Conservation (phyloP, 2,329 filamentous ascomycete species). For the Dactylellina cionopaga region DNA sequence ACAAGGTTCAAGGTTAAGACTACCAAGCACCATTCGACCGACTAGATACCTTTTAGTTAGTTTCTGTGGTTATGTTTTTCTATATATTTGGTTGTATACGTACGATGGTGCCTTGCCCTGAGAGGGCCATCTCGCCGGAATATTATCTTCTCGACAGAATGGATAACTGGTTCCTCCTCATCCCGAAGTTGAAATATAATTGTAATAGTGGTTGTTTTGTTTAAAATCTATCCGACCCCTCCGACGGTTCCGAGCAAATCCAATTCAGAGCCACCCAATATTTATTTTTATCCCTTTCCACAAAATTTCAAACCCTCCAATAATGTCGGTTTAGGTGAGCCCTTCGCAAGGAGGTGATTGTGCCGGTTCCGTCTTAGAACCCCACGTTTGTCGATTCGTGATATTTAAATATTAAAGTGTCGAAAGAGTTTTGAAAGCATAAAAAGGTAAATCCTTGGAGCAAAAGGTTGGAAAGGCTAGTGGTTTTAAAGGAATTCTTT, state of each 20-base stretch:
- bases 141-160: conserved; percentile 45
- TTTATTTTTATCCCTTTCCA: background rate
- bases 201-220: conserved; percentile 7
- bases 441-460: background rate
- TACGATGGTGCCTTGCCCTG: conserved; percentile 53
- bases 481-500: conserved; percentile 48
- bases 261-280: conserved; percentile 2
- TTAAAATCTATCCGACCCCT: conserved; percentile 7
- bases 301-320: background rate
- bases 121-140: conserved; percentile 52
- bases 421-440: conserved; percentile 17
- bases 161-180: conserved; percentile 28
- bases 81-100: background rate
- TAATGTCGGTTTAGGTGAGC: no score
- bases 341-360: no score
- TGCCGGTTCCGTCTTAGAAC: background rate
- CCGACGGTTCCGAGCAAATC: background rate
- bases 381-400: background rate
- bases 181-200: conserved; percentile 31
- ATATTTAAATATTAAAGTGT: background rate
- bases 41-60: conserved; percentile 27
- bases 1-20: conserved; percentile 46
- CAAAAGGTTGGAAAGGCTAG: conserved; percentile 21
- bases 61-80: background rate
- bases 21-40: conserved; percentile 47